Conservation (phyloP, 2,329 filamentous ascomycete genomes). For the Lasiodiplodia sp. region DNA sequence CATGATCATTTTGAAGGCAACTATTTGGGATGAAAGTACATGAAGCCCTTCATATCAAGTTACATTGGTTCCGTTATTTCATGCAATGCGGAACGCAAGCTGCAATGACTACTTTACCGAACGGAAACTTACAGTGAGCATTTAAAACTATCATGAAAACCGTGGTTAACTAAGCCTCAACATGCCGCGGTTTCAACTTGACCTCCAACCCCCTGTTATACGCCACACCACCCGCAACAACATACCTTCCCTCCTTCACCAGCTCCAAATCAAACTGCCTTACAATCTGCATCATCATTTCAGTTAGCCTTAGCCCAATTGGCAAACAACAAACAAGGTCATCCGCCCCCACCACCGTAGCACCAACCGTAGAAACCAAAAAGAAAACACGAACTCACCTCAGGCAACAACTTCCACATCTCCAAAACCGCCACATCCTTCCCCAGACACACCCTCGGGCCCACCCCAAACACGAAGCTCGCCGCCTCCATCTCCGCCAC, state of each 20-base stretch:
- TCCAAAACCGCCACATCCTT: constrained; percentile 44
- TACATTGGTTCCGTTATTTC: no score
- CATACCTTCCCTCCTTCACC: constrained; percentile 36
- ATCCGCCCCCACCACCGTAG: neutral
- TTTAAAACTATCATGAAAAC: no score
- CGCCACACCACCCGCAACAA: constrained; percentile 42
- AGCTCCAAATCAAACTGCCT: constrained; percentile 41
- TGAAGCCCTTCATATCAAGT: no score
- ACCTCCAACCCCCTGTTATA: constrained; percentile 40
- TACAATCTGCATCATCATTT: constrained; percentile 34
- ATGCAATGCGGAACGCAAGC: no score
- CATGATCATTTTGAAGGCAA: no score
- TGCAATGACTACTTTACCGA: no score
- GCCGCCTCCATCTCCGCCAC: constrained; percentile 37
- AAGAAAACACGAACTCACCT: constrained; percentile 36
- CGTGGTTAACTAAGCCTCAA: neutral
- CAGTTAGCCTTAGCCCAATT: neutral
- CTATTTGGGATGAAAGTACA: no score
- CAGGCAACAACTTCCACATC: constrained; percentile 43
- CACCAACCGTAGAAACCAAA: neutral
- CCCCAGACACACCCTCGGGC: constrained; percentile 41
- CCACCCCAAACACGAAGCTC: constrained; percentile 42
- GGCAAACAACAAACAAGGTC: neutral
- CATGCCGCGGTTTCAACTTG: constrained; percentile 16
- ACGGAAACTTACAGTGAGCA: no score